Percentiles rank a stretch among this genome's conserved stretches.
Evolutionary conservation across 2,329 filamentous ascomycete genomes (phyloP).

Genomic region (Alternaria hordeiaustralica): DNA sequence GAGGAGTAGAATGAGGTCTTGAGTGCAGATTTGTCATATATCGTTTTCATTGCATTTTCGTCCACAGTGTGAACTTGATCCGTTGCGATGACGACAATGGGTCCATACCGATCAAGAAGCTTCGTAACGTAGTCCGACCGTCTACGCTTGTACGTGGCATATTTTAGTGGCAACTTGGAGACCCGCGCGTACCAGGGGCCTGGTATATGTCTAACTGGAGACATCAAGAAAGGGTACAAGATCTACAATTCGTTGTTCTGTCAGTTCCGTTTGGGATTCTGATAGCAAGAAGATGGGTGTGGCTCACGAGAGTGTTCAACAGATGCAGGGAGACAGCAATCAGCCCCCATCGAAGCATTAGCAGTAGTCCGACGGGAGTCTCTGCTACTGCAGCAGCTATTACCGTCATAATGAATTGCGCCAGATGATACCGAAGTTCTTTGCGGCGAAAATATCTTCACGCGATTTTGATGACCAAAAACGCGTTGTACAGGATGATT

Average conservation of each 20-base stretch:
- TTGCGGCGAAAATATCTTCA: background rate
- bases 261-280: background rate
- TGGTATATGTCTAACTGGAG: constrained; percentile 8
- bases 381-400: background rate
- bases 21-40: constrained; percentile 6
- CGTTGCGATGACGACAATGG: constrained; percentile 5
- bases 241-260: background rate
- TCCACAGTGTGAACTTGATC: constrained; percentile 8
- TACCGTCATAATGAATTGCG: background rate
- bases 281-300: background rate
- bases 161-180: constrained; percentile 5
- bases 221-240: constrained; percentile 6
- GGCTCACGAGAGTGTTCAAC: background rate
- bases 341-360: background rate
- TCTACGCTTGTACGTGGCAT: constrained; percentile 5
- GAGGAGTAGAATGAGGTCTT: constrained; percentile 8
- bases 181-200: constrained; percentile 7
- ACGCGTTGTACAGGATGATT: background rate
- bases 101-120: constrained; percentile 3
- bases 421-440: background rate
- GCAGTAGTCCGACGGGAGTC: background rate
- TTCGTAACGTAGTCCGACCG: constrained; percentile 4
- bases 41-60: constrained; percentile 9
- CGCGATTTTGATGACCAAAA: background rate
- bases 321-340: background rate